phyloP scores from a whole-genome alignment of 441 rosid genomes.

The Euphorbia schlechtendalii region DNA sequence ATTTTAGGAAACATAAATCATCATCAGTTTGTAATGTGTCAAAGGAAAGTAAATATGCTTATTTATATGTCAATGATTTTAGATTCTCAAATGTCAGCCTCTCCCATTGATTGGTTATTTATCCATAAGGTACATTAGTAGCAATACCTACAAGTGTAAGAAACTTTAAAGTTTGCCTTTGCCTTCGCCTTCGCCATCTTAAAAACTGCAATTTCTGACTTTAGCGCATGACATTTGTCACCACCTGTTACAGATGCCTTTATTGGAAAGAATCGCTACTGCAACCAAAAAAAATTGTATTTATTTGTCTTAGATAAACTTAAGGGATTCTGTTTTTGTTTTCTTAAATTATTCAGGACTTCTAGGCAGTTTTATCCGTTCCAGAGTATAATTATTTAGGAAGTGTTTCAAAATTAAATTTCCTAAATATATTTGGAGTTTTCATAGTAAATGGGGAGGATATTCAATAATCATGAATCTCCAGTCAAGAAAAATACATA shows the following conservation, averaged over 20 bases:
- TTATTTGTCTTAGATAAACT: background rate
- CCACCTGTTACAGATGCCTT: background rate
- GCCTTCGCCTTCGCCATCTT: background rate
- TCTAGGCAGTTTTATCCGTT: too few relatives aligned
- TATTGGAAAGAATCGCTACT: too few relatives aligned
- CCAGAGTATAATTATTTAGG: too few relatives aligned
- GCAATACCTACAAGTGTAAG: background rate
- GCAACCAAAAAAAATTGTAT: too few relatives aligned
- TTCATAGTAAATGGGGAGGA: too few relatives aligned
- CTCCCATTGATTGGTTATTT: background rate
- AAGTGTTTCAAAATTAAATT: too few relatives aligned
- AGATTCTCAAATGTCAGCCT: background rate
- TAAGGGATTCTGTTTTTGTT: background rate
- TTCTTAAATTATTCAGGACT: too few relatives aligned
- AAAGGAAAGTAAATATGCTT: background rate
- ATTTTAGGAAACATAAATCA: background rate
- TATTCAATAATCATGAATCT: too few relatives aligned
- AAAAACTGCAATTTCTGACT: slow-evolving; percentile 1
- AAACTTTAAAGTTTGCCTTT: background rate
- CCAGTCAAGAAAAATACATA: too few relatives aligned
- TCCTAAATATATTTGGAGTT: too few relatives aligned
- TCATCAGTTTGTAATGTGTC: background rate
- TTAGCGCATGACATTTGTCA: slow-evolving; percentile 1
- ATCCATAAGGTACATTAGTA: background rate
- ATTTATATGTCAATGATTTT: slow-evolving; percentile 7